Conservation (phyloP, 1,139 yeast genomes). For the Saccharomyces hybrid region DNA sequence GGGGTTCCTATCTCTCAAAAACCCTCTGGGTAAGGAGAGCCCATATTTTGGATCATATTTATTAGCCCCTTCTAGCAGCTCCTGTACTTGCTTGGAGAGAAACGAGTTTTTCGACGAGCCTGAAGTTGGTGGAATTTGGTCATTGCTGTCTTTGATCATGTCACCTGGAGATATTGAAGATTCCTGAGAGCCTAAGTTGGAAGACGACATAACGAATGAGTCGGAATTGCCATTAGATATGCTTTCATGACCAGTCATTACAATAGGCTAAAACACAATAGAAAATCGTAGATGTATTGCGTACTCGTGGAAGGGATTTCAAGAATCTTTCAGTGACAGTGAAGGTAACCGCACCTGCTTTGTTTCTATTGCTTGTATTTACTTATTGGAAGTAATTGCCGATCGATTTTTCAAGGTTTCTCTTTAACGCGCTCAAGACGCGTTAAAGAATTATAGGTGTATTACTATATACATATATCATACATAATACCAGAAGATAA, state of each 20-base stretch:
- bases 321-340: neutral
- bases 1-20: constrained; percentile 9
- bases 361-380: neutral
- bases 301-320: neutral
- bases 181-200: neutral
- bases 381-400: neutral
- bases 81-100: constrained; percentile 7
- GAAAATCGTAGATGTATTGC: too few relatives aligned
- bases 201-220: constrained; percentile 1
- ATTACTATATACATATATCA: neutral
- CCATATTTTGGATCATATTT: constrained; percentile 34
- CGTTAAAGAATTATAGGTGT: neutral
- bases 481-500: too few relatives aligned
- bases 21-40: constrained; percentile 20
- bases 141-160: neutral
- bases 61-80: constrained; percentile 32
- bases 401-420: neutral
- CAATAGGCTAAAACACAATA: neutral
- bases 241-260: neutral
- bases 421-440: neutral
- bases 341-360: too few relatives aligned
- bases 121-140: neutral
- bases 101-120: neutral
- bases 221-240: neutral
- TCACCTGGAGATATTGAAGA: neutral